A percentile compares a stretch with the other conserved stretches of the same genome.
Conservation (phyloP, 2,329 filamentous ascomycete species). For the Teratosphaeria pseudoeucalypti region DNA sequence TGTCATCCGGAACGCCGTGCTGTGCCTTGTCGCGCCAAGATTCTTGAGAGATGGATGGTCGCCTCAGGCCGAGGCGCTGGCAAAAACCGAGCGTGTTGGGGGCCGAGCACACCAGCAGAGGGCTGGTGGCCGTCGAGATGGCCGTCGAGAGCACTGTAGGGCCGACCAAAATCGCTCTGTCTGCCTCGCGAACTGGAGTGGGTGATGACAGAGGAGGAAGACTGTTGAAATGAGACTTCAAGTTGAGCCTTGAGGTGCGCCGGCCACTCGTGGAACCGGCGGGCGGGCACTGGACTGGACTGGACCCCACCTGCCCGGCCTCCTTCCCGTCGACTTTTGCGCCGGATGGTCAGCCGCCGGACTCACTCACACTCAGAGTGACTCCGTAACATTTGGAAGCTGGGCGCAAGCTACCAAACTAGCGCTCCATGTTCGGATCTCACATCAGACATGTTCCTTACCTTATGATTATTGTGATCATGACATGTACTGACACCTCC, state of each 20-base stretch:
- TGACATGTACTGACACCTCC: no score
- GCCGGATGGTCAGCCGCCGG: background rate
- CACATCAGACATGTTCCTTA: background rate
- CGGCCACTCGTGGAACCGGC: background rate
- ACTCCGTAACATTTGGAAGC: background rate
- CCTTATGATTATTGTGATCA: no score
- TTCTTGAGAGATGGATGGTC: background rate
- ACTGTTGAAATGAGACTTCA: background rate
- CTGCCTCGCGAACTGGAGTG: background rate
- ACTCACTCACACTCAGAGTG: background rate
- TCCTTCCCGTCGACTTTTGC: background rate
- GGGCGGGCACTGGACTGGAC: no score
- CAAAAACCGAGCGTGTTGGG: conserved; percentile 9
- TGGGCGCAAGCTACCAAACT: background rate
- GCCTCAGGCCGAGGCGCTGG: no score
- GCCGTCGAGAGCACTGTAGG: conserved; percentile 1
- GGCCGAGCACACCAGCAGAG: conserved; percentile 25
- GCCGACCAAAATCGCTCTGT: conserved; percentile 4
- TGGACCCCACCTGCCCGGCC: background rate
- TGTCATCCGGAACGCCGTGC: conserved; percentile 13
- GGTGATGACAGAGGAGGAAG: background rate
- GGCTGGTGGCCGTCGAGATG: conserved; percentile 22
- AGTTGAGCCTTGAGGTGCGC: no score
- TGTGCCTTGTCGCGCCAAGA: conserved; percentile 5
- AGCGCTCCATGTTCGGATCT: background rate